Evolutionary conservation across 73 alveolate species (phyloP), one percentile per base, ranked within the genome.

Genomic region (Paraurostyla sp.): DNA sequence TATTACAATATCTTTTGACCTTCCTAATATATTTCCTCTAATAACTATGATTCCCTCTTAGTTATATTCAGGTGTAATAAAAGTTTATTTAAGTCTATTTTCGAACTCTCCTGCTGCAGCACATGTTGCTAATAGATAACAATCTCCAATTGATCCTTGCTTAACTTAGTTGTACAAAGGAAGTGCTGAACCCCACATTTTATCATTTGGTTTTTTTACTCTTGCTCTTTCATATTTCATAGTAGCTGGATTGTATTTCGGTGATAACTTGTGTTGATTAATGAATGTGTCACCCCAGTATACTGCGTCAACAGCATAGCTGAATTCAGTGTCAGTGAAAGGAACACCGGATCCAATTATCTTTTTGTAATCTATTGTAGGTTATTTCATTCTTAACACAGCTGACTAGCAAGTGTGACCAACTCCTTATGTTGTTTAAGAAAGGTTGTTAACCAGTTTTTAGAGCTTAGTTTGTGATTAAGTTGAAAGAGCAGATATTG

Each of bases 121-220:
- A 30, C 48, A 63, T 30, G 54, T 11, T 15, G 81, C 20, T 18
- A 63, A 62, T 60, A 63, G 27, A 35, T 63, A 63, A 62, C 81
- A 63, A 32, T 63, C 81, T 25, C 57, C 81, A 7, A 63, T 7
- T 11, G 7, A 15, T 13, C 81, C 81, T 63, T 63, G 54, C 20
- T 30, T 15, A 30, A 63, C 9, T 11, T 30, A 60, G 7, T 6
- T 35, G 9, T 15, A 30, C 7, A 18, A 7, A 18, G 81, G 81
- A 7, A 15, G 13, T 7, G 71, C 22, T 9, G 18, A 15, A 16
- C 71, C 71, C 71, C 71, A 56, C 22, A 56, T 7, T 15, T 18
- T 15, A 56, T 18, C 71, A 13, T 15, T 15, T 56, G 71, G 71
- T 22, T 15, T 15, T 56, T 56, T 56, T 7, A 15, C 71, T 56